A percentile compares a stretch with the other conserved stretches of the same genome.
Conservation (phyloP, 805 yeast species). For the Saturnispora besseyi region DNA sequence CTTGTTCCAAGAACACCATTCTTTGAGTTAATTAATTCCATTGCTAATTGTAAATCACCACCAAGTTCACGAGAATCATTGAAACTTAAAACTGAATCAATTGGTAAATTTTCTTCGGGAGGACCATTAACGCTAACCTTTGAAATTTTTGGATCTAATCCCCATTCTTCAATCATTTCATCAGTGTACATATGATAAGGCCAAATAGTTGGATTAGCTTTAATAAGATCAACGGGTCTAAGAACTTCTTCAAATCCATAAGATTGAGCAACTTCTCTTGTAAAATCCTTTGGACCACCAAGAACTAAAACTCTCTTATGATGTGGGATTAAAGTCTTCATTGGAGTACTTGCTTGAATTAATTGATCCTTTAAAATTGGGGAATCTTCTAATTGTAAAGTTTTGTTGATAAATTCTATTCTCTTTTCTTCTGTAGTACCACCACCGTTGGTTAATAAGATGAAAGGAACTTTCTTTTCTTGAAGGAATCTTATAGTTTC, state of each 20-base stretch:
- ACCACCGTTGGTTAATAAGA: slow-evolving; percentile 84
- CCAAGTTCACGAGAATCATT: slow-evolving; percentile 88
- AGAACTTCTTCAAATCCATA: slow-evolving; percentile 77
- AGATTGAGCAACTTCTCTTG: slow-evolving; percentile 60
- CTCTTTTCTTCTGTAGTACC: slow-evolving; percentile 63
- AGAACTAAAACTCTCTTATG: slow-evolving; percentile 64
- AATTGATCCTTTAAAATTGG: slow-evolving; percentile 48
- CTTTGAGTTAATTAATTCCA: slow-evolving; percentile 59
- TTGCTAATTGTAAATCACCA: slow-evolving; percentile 69
- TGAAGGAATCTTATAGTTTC: slow-evolving; percentile 42
- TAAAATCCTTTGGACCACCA: slow-evolving; percentile 72
- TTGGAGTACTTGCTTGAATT: slow-evolving; percentile 84
- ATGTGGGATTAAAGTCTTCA: slow-evolving; percentile 46
- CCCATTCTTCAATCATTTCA: slow-evolving; percentile 37
- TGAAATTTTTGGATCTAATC: slow-evolving; percentile 25
- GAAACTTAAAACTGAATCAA: slow-evolving; percentile 76
- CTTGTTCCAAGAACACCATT: slow-evolving; percentile 58
- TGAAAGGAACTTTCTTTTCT: slow-evolving; percentile 55
- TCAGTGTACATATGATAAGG: slow-evolving; percentile 55
- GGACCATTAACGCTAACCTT: slow-evolving; percentile 21
- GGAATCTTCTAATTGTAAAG: slow-evolving; percentile 4
- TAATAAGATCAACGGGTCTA: slow-evolving; percentile 63
- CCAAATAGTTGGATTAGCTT: slow-evolving; percentile 47
- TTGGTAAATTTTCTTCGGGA: slow-evolving; percentile 28
- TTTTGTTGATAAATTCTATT: slow-evolving; percentile 39